Percentiles rank a stretch among this genome's conserved stretches.
Evolutionary conservation across 2,329 filamentous ascomycete genomes (phyloP).

Genomic region (Xylaria arbuscula): DNA sequence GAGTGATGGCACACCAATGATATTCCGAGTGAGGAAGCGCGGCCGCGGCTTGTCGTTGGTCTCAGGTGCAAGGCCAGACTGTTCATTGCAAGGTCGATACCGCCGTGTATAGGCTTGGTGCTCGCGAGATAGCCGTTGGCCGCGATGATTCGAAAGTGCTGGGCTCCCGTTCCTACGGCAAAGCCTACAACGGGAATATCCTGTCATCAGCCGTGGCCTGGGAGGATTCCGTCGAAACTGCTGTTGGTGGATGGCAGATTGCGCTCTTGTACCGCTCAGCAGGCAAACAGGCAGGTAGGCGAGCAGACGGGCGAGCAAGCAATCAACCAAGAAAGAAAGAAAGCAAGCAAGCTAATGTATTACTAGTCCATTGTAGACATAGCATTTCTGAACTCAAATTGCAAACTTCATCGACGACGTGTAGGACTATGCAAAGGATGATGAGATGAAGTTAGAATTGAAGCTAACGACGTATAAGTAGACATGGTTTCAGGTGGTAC

Average conservation of each 20-base stretch:
- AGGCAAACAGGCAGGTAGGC: neutral
- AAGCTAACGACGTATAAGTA: neutral
- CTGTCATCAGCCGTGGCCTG: constrained; percentile 23
- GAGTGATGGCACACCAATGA: constrained; percentile 6
- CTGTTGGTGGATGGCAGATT: constrained; percentile 14
- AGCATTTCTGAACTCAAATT: neutral
- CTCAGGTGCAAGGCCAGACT: constrained; percentile 2
- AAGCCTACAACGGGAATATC: constrained; percentile 23
- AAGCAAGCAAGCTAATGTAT: constrained; percentile 18
- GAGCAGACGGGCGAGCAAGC: too few species aligned
- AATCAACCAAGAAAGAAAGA: neutral
- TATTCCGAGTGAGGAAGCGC: constrained; percentile 2
- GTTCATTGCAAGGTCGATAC: constrained; percentile 9
- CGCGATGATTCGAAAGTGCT: neutral
- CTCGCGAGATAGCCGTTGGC: neutral
- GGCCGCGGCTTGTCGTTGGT: constrained; percentile 20
- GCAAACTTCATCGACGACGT: neutral
- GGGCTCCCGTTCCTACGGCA: neutral
- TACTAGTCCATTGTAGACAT: constrained; percentile 11
- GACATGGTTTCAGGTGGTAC: constrained; percentile 10
- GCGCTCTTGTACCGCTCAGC: constrained; percentile 15
- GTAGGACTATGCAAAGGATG: neutral
- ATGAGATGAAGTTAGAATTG: constrained; percentile 11
- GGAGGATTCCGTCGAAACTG: constrained; percentile 6
- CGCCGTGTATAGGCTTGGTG: neutral